These are phyloP conservation scores for Euphorbia tirucalli DNA, from an alignment of 345 rosid species.

Conservation along the genomic window DNA sequence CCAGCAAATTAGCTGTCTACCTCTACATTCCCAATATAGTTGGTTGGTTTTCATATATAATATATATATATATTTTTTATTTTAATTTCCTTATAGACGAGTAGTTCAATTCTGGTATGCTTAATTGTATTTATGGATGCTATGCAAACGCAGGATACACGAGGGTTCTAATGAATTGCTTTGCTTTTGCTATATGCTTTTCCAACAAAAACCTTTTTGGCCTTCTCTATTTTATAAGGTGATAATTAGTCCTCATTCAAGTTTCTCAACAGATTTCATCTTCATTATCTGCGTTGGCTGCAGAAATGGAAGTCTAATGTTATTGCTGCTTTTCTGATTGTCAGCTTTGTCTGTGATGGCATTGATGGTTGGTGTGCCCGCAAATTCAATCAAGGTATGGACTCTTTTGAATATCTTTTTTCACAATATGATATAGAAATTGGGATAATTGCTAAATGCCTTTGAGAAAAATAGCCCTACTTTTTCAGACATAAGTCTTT, in stretches of 20 bases:
- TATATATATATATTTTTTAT: too few relatives aligned
- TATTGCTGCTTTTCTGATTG: slow-evolving; percentile 13
- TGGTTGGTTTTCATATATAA: slow-evolving; percentile 50
- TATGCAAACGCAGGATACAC: slow-evolving; percentile 53
- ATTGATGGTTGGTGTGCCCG: slow-evolving; percentile 97
- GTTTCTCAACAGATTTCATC: slow-evolving; percentile 4
- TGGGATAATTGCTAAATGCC: not conserved
- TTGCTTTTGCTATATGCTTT: slow-evolving; percentile 77
- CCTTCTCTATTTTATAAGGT: slow-evolving; percentile 72
- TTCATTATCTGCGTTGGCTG: not conserved
- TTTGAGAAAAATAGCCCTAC: not conserved
- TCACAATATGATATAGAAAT: not conserved
- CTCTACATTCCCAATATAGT: slow-evolving; percentile 83
- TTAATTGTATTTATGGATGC: not conserved
- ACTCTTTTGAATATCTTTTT: not conserved
- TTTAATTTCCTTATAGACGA: not conserved
- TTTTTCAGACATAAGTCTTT: not conserved
- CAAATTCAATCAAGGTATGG: slow-evolving; percentile 83
- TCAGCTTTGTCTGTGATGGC: slow-evolving; percentile 91
- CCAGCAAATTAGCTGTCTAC: slow-evolving; percentile 59
- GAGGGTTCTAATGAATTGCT: slow-evolving; percentile 71
- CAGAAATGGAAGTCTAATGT: slow-evolving; percentile 11
- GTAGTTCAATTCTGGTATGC: not conserved
- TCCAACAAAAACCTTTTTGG: slow-evolving; percentile 79
- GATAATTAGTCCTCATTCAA: slow-evolving; percentile 4